A percentile compares a stretch with the other conserved stretches of the same genome.
Conservation (phyloP, 2,329 filamentous ascomycete species). For the Didymella segeticola region DNA sequence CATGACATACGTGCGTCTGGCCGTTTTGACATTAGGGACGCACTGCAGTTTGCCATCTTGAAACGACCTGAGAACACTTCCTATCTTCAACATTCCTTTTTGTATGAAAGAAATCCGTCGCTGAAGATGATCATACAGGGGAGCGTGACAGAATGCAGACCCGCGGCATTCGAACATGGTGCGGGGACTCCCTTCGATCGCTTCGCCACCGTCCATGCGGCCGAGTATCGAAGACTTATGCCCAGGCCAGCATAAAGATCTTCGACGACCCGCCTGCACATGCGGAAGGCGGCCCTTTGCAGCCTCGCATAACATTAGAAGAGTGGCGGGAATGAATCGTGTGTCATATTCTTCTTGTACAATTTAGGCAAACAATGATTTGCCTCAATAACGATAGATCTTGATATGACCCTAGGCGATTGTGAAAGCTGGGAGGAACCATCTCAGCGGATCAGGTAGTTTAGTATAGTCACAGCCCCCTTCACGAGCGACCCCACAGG, state of each 20-base stretch:
- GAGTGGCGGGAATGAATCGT: background rate
- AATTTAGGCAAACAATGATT: constrained; percentile 5
- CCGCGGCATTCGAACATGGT: background rate
- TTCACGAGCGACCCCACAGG: background rate
- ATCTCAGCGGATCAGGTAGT: background rate
- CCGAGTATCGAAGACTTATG: background rate
- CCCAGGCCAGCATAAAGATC: constrained; percentile 12
- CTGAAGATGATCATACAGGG: background rate
- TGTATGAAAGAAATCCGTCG: background rate
- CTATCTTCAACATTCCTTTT: constrained; percentile 9
- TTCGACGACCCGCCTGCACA: constrained; percentile 11
- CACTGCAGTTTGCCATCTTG: constrained; percentile 38
- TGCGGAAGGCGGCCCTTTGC: constrained; percentile 18
- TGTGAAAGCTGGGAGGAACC: background rate
- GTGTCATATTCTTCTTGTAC: constrained; percentile 4
- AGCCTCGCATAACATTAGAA: constrained; percentile 12
- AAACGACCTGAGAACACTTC: constrained; percentile 29
- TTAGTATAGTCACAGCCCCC: background rate
- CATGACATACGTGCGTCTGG: constrained; percentile 45
- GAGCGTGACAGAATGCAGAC: background rate
- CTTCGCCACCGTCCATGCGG: background rate
- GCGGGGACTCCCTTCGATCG: background rate
- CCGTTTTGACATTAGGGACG: constrained; percentile 34
- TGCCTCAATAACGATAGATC: background rate
- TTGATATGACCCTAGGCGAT: background rate